Base-by-base conservation (phyloP, 768 basidiomycete species). In the Pulveroboletus frians region DNA sequence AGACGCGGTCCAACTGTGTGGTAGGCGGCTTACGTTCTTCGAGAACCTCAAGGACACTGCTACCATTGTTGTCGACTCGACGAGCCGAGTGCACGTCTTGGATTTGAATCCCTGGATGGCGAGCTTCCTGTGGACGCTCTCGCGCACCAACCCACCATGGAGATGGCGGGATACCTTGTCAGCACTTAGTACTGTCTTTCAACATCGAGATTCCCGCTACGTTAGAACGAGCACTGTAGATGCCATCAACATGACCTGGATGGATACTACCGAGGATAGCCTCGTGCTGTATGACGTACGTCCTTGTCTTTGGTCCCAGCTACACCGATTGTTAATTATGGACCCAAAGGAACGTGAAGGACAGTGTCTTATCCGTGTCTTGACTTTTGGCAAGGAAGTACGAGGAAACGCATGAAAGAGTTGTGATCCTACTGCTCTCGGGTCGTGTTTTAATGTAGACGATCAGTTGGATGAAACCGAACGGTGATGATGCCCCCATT, bases 191-290 rank as follows among this genome's bases (percentile, higher is more conserved):
- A 65, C 66, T n/a, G 46, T 68, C 29, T 61, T 69, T 45, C 46
- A 26, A 39, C 57, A 59, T 47, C 55, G 65, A n/a, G 59, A 53
- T 27, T 46, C 57, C 14, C 56, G 46, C 30, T 67, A 62, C 43
- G 58, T 67, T 3, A 55, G 63, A 42, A 69, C 66, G 13, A 69
- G 70, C 46, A 77, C 75, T 14, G 73, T 76, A 3, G 71, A 75
- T 49, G 68, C 72, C 9, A 66, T 73, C 42, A 67, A 64, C 31
- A 71, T 83, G 46, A 75, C 80, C 31, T 75, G 73, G 61, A 66
- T 82, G 47, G 69, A 73, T 35, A 73, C 75, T 35, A 83, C 78
- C 10, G 82, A 83, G 60, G 82, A 84, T 53, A 80, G 81, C 47
- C 71, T 83, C 17, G 66, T 82, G 46, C 59, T 84, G 45, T 72